Evolutionary conservation across 2,329 filamentous ascomycete species (phyloP).

Genomic region (Aspergillus brasiliensis): DNA sequence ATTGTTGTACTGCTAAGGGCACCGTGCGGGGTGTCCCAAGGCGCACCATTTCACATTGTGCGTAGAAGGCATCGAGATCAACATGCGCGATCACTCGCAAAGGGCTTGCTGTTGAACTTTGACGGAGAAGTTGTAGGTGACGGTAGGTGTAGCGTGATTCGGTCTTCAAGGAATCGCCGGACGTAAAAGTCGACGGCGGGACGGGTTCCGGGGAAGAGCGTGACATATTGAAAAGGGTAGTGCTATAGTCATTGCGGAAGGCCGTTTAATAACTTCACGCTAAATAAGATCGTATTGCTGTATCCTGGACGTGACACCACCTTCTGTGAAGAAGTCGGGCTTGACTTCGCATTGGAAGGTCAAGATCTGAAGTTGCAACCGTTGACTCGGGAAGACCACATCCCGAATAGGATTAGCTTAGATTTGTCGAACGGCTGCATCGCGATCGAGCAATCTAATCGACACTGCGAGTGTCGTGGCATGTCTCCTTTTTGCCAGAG

Average conservation of each 20-base stretch:
- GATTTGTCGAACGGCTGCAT: neutral
- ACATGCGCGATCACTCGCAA: slow-evolving; percentile 87
- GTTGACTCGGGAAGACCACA: neutral
- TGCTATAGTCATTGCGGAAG: slow-evolving; percentile 21
- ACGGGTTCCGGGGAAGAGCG: slow-evolving; percentile 62
- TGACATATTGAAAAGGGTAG: slow-evolving; percentile 53
- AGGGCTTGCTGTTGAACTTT: slow-evolving; percentile 71
- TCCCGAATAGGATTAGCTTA: neutral
- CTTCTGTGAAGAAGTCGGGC: neutral
- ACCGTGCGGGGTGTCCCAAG: slow-evolving; percentile 72
- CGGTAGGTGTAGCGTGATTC: slow-evolving; percentile 80
- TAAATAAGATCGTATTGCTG: neutral
- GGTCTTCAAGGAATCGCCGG: slow-evolving; percentile 31
- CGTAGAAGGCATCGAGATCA: slow-evolving; percentile 96
- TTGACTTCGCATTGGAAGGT: neutral
- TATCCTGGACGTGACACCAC: neutral
- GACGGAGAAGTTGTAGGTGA: slow-evolving; percentile 74
- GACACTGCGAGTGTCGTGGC: neutral
- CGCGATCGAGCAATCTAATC: neutral
- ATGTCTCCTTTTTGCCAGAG: neutral
- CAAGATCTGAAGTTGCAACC: neutral
- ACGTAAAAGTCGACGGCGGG: slow-evolving; percentile 49
- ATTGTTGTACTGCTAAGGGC: slow-evolving; percentile 92
- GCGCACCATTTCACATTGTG: slow-evolving; percentile 92
- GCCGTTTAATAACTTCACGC: neutral